Percentiles rank a stretch among this genome's conserved stretches.
Evolutionary conservation across 2,329 filamentous ascomycete species (phyloP).

Genomic region (Venturia asperata): DNA sequence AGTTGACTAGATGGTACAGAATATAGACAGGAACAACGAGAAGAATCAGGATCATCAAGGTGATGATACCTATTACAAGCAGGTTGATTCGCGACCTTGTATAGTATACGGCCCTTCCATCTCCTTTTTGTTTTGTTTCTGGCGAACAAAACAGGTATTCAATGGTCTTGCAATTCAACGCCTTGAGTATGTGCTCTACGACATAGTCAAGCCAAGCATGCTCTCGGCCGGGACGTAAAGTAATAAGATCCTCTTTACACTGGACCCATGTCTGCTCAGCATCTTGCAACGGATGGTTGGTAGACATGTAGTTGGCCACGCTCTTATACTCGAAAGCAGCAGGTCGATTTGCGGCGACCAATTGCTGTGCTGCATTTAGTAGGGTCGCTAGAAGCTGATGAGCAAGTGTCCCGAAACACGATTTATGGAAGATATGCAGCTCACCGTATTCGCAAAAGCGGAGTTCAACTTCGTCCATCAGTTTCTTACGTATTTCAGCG

Average conservation of each 20-base stretch:
- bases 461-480: conserved; percentile 20
- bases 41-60: conserved; percentile 25
- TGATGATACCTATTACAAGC: conserved; percentile 26
- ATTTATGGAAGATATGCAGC: not conserved
- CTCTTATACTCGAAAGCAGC: conserved; percentile 30
- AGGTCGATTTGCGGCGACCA: conserved; percentile 27
- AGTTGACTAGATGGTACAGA: conserved; percentile 25
- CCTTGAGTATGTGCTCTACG: conserved; percentile 27
- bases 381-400: conserved; percentile 19
- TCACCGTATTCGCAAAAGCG: conserved; percentile 22
- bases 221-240: conserved; percentile 33
- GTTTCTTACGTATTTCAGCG: conserved; percentile 1
- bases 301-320: conserved; percentile 27
- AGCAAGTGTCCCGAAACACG: not conserved
- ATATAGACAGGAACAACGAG: conserved; percentile 27
- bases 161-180: conserved; percentile 22
- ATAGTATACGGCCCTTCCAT: conserved; percentile 24
- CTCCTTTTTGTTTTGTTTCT: conserved; percentile 22
- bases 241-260: conserved; percentile 37
- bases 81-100: conserved; percentile 23
- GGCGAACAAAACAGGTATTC: conserved; percentile 20
- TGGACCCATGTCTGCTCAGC: conserved; percentile 30
- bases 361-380: conserved; percentile 19
- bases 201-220: conserved; percentile 35
- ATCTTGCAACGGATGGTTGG: conserved; percentile 23